These are phyloP conservation scores for Nicotiana undulata DNA, from an alignment of 257 asterid genomes.

Conservation along the genomic window DNA sequence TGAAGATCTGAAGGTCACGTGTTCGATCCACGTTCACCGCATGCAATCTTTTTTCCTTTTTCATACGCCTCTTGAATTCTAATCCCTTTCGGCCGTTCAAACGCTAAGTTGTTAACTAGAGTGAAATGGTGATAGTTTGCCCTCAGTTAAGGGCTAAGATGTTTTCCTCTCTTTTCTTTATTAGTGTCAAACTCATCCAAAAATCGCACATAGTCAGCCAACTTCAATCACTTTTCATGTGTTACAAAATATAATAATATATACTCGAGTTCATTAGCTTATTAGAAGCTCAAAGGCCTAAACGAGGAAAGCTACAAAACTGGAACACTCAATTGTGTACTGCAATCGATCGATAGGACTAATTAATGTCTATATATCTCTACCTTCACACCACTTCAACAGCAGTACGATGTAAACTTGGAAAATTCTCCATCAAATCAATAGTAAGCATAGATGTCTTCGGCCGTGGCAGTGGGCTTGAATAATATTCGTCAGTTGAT, in stretches of 20 bases:
- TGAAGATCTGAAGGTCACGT: no score
- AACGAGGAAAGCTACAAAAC: background rate
- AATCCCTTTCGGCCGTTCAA: no score
- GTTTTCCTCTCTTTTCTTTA: background rate
- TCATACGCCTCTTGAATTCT: no score
- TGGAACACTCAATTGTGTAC: background rate
- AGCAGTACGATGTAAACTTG: constrained; percentile 35
- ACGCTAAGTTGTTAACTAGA: no score
- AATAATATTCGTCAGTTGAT: constrained; percentile 16
- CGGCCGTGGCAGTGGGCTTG: constrained; percentile 42
- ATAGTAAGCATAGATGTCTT: constrained; percentile 60
- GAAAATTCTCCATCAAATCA: constrained; percentile 48
- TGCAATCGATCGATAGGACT: no score
- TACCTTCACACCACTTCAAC: constrained; percentile 51
- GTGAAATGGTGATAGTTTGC: background rate
- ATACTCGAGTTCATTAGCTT: background rate
- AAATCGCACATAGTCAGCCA: background rate
- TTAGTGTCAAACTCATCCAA: background rate
- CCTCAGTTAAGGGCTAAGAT: no score
- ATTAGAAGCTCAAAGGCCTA: background rate
- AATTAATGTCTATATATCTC: no score
- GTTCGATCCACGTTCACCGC: background rate
- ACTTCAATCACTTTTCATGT: background rate
- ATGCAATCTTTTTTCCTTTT: background rate
- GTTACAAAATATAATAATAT: no score